These are phyloP conservation scores for Aspergillus aculeatinus DNA, from an alignment of 2,329 filamentous ascomycete species.

Conservation along the genomic window DNA sequence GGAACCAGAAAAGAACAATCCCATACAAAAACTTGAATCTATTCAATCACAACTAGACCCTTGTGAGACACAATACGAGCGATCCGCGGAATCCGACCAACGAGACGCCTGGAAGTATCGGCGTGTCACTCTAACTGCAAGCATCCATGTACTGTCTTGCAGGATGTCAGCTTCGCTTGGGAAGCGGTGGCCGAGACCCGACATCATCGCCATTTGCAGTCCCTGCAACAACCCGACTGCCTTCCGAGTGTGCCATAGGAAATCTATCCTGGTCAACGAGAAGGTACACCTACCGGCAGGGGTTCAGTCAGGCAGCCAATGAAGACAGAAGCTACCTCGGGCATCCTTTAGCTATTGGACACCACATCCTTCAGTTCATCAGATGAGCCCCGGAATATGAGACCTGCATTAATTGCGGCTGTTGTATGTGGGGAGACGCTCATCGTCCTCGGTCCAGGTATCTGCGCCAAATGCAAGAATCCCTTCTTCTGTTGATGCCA, in stretches of 20 bases:
- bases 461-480: neutral
- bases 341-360: neutral
- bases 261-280: neutral
- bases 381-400: neutral
- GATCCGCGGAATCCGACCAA: neutral
- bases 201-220: neutral
- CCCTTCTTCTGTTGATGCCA: neutral
- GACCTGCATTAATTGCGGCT: neutral
- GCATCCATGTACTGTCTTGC: neutral
- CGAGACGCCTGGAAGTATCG: neutral
- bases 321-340: neutral
- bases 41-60: neutral
- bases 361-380: neutral
- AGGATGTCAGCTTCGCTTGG: neutral
- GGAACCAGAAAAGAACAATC: too few species aligned
- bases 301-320: neutral
- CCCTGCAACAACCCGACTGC: neutral
- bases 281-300: neutral
- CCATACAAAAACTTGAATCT: neutral
- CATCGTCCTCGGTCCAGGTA: neutral
- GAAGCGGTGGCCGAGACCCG: neutral
- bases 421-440: neutral
- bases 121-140: neutral
- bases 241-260: neutral
- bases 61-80: constrained; percentile 3